These are phyloP conservation scores for Lactarius trivialis DNA, from an alignment of 768 basidiomycete species.

Conservation along the genomic window DNA sequence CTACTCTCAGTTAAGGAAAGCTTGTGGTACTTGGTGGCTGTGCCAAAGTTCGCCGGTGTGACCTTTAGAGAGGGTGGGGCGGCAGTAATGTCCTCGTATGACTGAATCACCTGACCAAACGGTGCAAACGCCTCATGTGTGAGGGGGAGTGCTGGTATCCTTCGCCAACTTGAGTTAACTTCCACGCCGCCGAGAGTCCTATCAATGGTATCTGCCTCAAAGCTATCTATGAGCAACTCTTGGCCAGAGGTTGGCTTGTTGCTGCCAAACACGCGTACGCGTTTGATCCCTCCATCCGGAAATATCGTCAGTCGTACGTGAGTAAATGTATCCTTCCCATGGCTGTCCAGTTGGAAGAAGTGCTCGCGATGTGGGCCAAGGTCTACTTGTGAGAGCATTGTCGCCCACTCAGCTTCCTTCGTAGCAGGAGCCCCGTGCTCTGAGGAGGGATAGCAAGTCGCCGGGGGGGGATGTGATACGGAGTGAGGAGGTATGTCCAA, in stretches of 20 bases:
- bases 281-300: slow-evolving; percentile 94
- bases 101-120: slow-evolving; percentile 90
- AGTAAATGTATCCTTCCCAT: slow-evolving; percentile 52
- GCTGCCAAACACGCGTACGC: slow-evolving; percentile 77
- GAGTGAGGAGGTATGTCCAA: slow-evolving; percentile 31
- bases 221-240: neutral
- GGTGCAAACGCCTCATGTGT: slow-evolving; percentile 82
- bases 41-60: slow-evolving; percentile 82
- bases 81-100: slow-evolving; percentile 59
- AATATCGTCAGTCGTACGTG: slow-evolving; percentile 86
- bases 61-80: slow-evolving; percentile 60
- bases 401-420: slow-evolving; percentile 56
- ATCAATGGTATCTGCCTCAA: neutral
- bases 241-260: slow-evolving; percentile 30
- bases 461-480: slow-evolving; percentile 14
- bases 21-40: slow-evolving; percentile 91
- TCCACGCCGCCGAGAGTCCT: neutral
- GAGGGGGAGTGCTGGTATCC: slow-evolving; percentile 57
- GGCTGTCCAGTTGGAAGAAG: slow-evolving; percentile 75
- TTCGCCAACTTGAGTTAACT: slow-evolving; percentile 5
- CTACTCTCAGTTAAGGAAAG: slow-evolving; percentile 62
- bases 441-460: slow-evolving; percentile 18
- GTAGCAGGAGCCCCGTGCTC: slow-evolving; percentile 26
- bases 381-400: slow-evolving; percentile 67
- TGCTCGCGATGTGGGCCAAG: slow-evolving; percentile 88